Evolutionary conservation across 345 rosid species (phyloP), one percentile per base, ranked within the genome.

Genomic region (Cardamine resedifolia): DNA sequence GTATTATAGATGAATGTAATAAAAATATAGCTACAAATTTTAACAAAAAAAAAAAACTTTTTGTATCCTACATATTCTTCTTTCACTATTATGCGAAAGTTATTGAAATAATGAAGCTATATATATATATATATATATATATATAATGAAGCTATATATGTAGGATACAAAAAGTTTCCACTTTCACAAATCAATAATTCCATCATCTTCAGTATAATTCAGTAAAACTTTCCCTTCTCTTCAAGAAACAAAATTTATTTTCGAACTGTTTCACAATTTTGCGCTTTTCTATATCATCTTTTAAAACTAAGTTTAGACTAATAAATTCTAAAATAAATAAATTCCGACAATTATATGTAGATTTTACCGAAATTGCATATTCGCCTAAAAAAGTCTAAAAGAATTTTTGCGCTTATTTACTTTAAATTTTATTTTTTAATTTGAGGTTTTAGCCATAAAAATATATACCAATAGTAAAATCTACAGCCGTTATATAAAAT

Each of bases 1-100:
- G 10, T 27, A 30, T 34, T 51, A 23, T 60, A 61, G 33, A n/a
- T 53, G 26, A 28, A 63, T 41, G 24, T n/a, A n/a, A n/a, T n/a
- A n/a, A n/a, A n/a, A n/a, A n/a, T n/a, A n/a, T n/a, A n/a, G n/a
- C n/a, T n/a, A n/a, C n/a, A n/a, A n/a, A n/a, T n/a, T n/a, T n/a
- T n/a, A n/a, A n/a, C n/a, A n/a, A n/a, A n/a, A n/a, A n/a, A n/a
- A n/a, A n/a, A n/a, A n/a, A n/a, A n/a, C n/a, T n/a, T 19, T 53
- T 33, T 56, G 41, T 56, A 56, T 56, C 30, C 31, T 50, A 24
- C 62, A 62, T 50, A 27, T 50, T 50, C 51, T 52, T 71, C 52
- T 71, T 61, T 26, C 33, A n/a, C 4, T 49, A 3, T 60, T 50
- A 50, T 38, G 30, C 43, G 0, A 26, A 33, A 60, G 43, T 19